Evolutionary conservation across 352 stramenopile species (phyloP), one percentile per base, ranked within the genome.

Genomic region (Phytophthora litchii): DNA sequence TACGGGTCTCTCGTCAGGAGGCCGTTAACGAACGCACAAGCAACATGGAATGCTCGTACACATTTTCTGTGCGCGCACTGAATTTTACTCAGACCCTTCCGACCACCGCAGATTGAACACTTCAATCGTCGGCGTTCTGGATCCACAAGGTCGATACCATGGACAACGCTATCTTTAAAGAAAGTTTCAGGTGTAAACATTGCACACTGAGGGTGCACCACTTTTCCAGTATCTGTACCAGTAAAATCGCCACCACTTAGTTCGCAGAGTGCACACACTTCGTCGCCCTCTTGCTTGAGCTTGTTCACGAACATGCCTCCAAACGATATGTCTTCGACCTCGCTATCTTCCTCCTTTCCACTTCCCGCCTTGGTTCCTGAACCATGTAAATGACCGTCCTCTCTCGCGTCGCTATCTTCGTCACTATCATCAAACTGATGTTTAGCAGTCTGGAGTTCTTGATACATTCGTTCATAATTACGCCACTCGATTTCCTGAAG

Each of bases 181-280:
- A 81, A 94, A 9, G 85, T 94, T 67, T 94, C 85, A 8, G 85
- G 85, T 2, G 85, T 94, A 63, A 89, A 94, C 79, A 94, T 86
- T 5, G 83, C 78, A 37, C 85, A 94, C 53, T 92, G 83, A 20
- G 82, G 82, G 37, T 94, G 85, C 3, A 90, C 85, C 5, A 92
- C 73, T 6, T 47, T 64, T 7, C 70, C 77, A 14, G 63, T 80
- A n/a, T 85, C 69, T 14, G 82, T 91, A n/a, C 74, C 74, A 9
- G 80, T 78, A 60, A 94, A 86, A 67, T 94, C 85, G 8, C 85
- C 85, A 25, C 85, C 85, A 25, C 74, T 89, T 19, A 94, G 62
- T 21, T 87, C 76, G 42, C 85, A 94, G n/a, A 94, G 55, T 2
- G 75, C 63, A 35, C 85, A 94, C 46, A 85, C 64, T 56, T 91